Evolutionary conservation across 2,329 filamentous ascomycete genomes (phyloP), one percentile per base, ranked within the genome.

Genomic region (Colletotrichum eremochloae): DNA sequence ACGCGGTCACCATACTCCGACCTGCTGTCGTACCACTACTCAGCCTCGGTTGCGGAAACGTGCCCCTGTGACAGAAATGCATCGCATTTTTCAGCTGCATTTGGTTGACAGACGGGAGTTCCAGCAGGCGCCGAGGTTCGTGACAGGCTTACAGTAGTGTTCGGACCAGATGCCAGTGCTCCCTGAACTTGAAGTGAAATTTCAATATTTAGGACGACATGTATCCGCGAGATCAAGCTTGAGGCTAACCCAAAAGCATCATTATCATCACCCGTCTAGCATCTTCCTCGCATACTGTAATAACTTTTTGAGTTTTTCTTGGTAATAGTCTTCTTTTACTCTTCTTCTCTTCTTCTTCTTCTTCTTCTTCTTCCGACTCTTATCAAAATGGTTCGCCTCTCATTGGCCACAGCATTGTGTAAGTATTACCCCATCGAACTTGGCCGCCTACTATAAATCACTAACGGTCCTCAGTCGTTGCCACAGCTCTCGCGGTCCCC

Each of bases 401-500:
- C 58, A 2, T 14, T 73, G 20, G 15, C 36, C 14, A 57, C 65
- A 38, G 64, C 68, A 14, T 31, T 75, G 15, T 71, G 74, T 75
- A 50, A 72, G 74, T 71, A 33, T 18, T 7, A 2, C 3, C n/a
- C n/a, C 15, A 7, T 1, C 5, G 38, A 11, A 15, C 20, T 12
- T 6, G 11, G 3, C 12, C 33, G 36, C 58, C 36, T 1, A 1
- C 15, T 15, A 20, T 14, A 15, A 20, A 20, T 24, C 8, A 31
- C 63, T 56, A 46, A 55, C 31, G 38, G 40, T 8, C 20, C 5
- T 15, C 15, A 69, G 70, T 76, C 57, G 78, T 76, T 12, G 74
- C 76, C 15, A 71, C 77, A 38, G 50, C 64, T 3, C 38, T 74
- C 20, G 73, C 74, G 11, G 68, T 63, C 67, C 65, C 77, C 5